These are phyloP conservation scores for Rosa multiflora DNA, from an alignment of 306 rosid species.

Conservation along the genomic window DNA sequence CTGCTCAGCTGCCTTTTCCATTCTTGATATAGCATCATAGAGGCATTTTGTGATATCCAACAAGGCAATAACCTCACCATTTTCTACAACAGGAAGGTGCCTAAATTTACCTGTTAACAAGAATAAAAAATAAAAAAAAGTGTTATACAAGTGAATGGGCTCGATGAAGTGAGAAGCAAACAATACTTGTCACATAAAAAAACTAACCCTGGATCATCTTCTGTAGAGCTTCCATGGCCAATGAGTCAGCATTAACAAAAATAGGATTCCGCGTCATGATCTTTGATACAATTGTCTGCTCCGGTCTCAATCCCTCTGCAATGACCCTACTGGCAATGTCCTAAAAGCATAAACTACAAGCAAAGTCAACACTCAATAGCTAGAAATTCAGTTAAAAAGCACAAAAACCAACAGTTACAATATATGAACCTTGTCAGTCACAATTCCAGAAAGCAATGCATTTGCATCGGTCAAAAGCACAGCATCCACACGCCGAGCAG, in stretches of 20 bases:
- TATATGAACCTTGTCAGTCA: conserved; percentile 75
- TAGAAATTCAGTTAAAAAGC: not conserved
- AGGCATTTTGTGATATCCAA: conserved; percentile 92
- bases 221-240: conserved; percentile 89
- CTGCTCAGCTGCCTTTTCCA: conserved; percentile 96
- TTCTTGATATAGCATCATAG: conserved; percentile 86
- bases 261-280: conserved; percentile 86
- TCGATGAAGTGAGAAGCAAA: not conserved
- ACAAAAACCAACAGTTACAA: not conserved
- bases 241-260: conserved; percentile 74
- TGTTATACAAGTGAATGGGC: not conserved
- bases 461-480: conserved; percentile 81
- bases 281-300: conserved; percentile 78
- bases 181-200: not conserved
- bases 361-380: conserved; percentile 18
- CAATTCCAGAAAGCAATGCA: conserved; percentile 92
- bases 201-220: conserved; percentile 87
- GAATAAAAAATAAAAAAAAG: not conserved
- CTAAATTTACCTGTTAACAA: conserved; percentile 80
- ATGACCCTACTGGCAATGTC: conserved; percentile 83
- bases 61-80: conserved; percentile 92
- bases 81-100: conserved; percentile 97
- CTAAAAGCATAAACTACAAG: conserved; percentile 38
- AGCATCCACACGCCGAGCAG: conserved; percentile 85
- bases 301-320: conserved; percentile 89